Conservation (phyloP, 1,284 basidiomycete genomes). For the Peniophora sp. region DNA sequence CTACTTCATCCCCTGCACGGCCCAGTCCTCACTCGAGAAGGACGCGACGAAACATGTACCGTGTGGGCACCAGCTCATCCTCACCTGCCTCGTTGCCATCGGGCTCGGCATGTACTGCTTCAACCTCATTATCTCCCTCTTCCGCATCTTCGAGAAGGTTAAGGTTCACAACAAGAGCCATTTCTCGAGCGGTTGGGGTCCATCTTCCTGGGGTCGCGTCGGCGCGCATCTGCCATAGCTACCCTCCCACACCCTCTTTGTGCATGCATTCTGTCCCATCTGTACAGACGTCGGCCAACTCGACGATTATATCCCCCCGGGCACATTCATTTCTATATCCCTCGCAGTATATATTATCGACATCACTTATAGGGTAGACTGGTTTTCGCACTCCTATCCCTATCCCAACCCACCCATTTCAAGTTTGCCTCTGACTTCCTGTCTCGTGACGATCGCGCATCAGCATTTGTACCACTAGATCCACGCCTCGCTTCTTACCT, state of each 20-base stretch:
- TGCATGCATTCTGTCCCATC: too few species aligned
- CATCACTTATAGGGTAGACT: too few species aligned
- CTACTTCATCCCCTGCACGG: slow-evolving; percentile 71
- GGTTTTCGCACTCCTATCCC: too few species aligned
- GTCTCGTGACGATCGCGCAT: too few species aligned
- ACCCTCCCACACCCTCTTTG: background rate
- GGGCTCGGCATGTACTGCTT: slow-evolving; percentile 72
- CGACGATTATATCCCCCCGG: too few species aligned
- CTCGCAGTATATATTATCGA: too few species aligned
- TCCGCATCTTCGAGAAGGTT: slow-evolving; percentile 82
- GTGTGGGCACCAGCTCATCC: slow-evolving; percentile 64
- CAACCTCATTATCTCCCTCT: slow-evolving; percentile 80
- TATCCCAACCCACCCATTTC: too few species aligned
- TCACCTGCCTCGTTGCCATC: slow-evolving; percentile 69
- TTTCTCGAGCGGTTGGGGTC: slow-evolving; percentile 3
- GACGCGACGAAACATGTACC: slow-evolving; percentile 22
- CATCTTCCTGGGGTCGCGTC: slow-evolving; percentile 2
- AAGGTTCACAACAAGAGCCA: slow-evolving; percentile 41
- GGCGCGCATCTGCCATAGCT: background rate
- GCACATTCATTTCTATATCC: too few species aligned
- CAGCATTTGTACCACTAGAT: too few species aligned
- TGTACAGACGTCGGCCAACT: too few species aligned
- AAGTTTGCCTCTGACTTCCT: too few species aligned
- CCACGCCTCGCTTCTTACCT: too few species aligned
- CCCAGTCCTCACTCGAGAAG: slow-evolving; percentile 23